Conservation (phyloP, 225 moss, liverwort and hornwort genomes). For the Marchantia paleacea region DNA sequence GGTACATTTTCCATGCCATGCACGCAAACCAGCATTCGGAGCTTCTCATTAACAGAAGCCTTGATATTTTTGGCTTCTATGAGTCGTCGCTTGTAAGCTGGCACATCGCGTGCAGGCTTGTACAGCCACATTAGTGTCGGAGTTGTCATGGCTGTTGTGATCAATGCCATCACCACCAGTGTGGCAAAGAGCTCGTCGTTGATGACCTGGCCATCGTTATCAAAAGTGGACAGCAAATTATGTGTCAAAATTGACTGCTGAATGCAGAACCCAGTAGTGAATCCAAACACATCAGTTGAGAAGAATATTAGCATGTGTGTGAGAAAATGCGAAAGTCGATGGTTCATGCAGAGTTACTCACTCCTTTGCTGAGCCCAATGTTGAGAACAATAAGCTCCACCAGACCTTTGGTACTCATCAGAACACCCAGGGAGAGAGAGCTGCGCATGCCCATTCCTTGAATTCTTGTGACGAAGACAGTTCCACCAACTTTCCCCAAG, state of each 20-base stretch:
- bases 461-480: conserved; percentile 43
- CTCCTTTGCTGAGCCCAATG: conserved; percentile 68
- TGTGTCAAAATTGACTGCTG: not conserved
- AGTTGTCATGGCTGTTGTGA: conserved; percentile 66
- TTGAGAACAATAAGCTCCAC: conserved; percentile 86
- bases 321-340: not conserved
- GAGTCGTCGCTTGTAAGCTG: conserved; percentile 48
- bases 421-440: conserved; percentile 54
- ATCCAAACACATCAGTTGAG: too few relatives aligned
- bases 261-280: not conserved
- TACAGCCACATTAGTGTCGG: conserved; percentile 69
- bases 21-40: conserved; percentile 62
- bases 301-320: too few relatives aligned
- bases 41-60: conserved; percentile 31
- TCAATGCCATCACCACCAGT: conserved; percentile 67
- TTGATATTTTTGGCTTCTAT: conserved; percentile 38
- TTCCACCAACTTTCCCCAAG: conserved; percentile 57
- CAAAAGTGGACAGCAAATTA: not conserved
- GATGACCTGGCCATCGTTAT: conserved; percentile 48
- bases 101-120: conserved; percentile 55
- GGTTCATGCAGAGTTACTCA: conserved; percentile 28
- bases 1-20: conserved; percentile 46
- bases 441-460: conserved; percentile 49
- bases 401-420: conserved; percentile 82
- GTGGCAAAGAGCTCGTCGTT: conserved; percentile 68